Base-by-base conservation (phyloP, 441 rosid genomes). In the Theobroma grandiflorum region DNA sequence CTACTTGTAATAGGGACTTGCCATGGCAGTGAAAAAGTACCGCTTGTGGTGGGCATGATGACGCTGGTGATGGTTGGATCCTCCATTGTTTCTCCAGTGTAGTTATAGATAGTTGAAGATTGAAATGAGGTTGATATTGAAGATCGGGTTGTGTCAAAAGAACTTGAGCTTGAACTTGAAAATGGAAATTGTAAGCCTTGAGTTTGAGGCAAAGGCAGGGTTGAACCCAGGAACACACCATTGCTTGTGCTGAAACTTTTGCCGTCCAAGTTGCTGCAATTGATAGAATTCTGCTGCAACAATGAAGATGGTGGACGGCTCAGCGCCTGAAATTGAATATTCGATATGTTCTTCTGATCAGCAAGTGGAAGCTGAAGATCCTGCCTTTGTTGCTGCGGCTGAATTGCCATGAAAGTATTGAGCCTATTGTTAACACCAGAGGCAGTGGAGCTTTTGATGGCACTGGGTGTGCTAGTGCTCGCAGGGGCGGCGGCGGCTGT, bases 71-170 rank as follows among this genome's bases (percentile, higher is more conserved):
- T 70, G 72, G 78, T 82, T 71, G 89, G 83, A 37, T 81, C 84
- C 65, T 84, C 85, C 74, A 83, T 61, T 20, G 76, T 65, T 63
- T 84, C 83, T 22, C 61, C 77, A 6, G 42, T 43, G 47, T 75
- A 80, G n/a, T 53, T 80, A 77, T 74, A 70, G 68, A 75, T 55
- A 45, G 67, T 76, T 50, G 85, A 70, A 63, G 84, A 61, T 42
- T 75, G 86, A 63, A 89, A 81, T 47, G 85, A 67, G 49, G 77
- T 72, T 18, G 86, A 78, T 15, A 85, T 64, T 52, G 88, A 81
- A 80, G 81, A 82, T 63, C 83, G 82, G 45, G 67, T 45, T 9
- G 85, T 74, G 4, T 76, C 82, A 40, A 84, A 84, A 72, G 85
- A 81, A 43, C 72, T 80, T 66, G 86, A 74, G 26, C 31, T 74